Conservation (phyloP, 2,329 filamentous ascomycete genomes). For the Penicillium glabrum region DNA sequence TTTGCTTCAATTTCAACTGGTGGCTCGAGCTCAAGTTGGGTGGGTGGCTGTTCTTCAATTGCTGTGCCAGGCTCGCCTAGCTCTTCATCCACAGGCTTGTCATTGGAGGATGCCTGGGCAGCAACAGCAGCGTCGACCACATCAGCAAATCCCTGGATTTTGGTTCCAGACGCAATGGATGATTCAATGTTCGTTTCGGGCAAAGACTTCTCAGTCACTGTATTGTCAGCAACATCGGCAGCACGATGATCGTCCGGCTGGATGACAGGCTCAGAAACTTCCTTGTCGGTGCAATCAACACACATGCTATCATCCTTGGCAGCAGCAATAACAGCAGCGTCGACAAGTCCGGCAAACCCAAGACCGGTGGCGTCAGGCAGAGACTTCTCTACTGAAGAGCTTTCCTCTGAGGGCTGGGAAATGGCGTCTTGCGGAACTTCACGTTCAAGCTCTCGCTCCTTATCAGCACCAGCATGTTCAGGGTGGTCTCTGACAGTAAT, state of each 20-base stretch:
- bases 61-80: conserved; percentile 14
- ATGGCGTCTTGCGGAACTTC: conserved; percentile 18
- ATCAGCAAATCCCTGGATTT: conserved; percentile 11
- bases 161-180: neutral
- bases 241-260: neutral
- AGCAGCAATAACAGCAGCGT: conserved; percentile 25
- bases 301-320: conserved; percentile 5
- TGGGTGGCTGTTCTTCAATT: conserved; percentile 7
- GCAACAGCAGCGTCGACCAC: conserved; percentile 22
- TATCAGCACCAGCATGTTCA: conserved; percentile 15
- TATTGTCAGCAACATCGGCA: neutral
- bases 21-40: neutral
- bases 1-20: neutral
- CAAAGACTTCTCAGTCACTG: neutral
- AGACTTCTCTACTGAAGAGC: neutral
- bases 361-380: conserved; percentile 3
- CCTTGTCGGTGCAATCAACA: neutral
- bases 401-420: conserved; percentile 3
- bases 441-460: conserved; percentile 12
- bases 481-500: conserved; percentile 23
- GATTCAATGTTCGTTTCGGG: neutral
- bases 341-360: conserved; percentile 23
- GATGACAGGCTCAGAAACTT: neutral
- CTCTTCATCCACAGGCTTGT: conserved; percentile 3
- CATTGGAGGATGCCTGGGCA: conserved; percentile 7